Evolutionary conservation across 805 yeast genomes (phyloP).

Genomic region (Brettanomyces bruxellensis): DNA sequence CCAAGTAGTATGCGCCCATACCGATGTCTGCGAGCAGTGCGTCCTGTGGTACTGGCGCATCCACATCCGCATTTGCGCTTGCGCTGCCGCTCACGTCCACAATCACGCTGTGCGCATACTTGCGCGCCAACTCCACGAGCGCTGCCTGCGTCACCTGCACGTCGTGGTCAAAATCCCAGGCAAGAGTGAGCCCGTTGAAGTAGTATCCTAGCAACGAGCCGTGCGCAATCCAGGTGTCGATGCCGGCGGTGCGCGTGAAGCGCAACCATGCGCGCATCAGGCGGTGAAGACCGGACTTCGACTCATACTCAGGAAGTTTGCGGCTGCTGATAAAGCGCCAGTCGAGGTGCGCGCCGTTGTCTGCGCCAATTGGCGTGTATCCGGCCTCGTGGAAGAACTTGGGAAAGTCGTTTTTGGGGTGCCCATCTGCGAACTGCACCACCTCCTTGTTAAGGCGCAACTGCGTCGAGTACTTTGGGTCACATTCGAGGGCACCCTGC

Average conservation of each 20-base stretch:
- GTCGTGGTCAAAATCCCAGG: conserved; percentile 58
- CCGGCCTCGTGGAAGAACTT: conserved; percentile 37
- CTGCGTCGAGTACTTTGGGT: conserved; percentile 2
- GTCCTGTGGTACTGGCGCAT: too few relatives aligned
- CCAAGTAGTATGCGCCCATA: conserved; percentile 23
- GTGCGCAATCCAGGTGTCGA: conserved; percentile 54
- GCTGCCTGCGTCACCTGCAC: conserved; percentile 48
- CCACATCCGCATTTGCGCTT: not conserved
- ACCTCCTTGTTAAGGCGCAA: conserved; percentile 5
- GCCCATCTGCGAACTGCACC: not conserved
- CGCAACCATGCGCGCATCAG: conserved; percentile 45
- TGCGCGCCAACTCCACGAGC: conserved; percentile 32
- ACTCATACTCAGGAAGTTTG: conserved; percentile 12
- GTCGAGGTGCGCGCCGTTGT: conserved; percentile 34
- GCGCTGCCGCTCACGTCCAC: conserved; percentile 26
- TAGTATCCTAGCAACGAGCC: conserved; percentile 57
- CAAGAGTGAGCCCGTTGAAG: conserved; percentile 48
- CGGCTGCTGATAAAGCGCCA: conserved; percentile 33
- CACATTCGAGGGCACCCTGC: not conserved
- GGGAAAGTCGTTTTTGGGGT: conserved; percentile 7
- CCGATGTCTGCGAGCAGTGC: conserved; percentile 13
- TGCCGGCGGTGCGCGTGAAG: conserved; percentile 33
- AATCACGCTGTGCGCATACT: conserved; percentile 41
- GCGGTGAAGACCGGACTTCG: conserved; percentile 32
- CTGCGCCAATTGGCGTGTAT: conserved; percentile 15